Conservation (phyloP, 176 grass and related monocot genomes). For the Areca catechu region DNA sequence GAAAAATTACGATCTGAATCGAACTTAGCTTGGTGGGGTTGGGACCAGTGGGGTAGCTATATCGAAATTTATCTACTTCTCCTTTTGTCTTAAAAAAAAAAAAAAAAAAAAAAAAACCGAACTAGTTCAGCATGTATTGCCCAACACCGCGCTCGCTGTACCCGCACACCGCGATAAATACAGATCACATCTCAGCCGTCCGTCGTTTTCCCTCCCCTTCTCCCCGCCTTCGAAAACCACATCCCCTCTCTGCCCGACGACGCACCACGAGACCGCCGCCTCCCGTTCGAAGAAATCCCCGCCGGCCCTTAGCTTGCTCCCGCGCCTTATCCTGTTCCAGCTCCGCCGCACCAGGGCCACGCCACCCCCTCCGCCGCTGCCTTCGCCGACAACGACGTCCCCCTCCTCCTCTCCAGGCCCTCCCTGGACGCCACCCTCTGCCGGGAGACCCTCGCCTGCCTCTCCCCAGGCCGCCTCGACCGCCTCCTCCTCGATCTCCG, state of each 20-base stretch:
- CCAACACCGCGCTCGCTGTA: too few species aligned
- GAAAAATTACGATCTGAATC: too few species aligned
- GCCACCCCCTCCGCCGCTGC: slow-evolving; percentile 7
- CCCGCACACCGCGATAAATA: too few species aligned
- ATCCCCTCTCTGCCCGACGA: background rate
- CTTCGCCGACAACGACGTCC: slow-evolving; percentile 3
- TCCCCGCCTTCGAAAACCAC: background rate
- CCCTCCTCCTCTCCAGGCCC: slow-evolving; percentile 21
- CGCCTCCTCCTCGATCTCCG: slow-evolving; percentile 8
- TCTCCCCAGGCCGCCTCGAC: slow-evolving; percentile 4
- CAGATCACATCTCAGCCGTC: slow-evolving; percentile 19
- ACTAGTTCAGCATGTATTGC: too few species aligned
- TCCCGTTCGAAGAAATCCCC: slow-evolving; percentile 4
- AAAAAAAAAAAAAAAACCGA: too few species aligned
- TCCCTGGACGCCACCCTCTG: slow-evolving; percentile 14
- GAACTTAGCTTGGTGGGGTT: too few species aligned
- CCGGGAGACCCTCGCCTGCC: slow-evolving; percentile 13
- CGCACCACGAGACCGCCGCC: slow-evolving; percentile 53
- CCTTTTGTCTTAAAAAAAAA: too few species aligned
- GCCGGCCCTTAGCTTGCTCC: slow-evolving; percentile 15
- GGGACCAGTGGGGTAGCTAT: too few species aligned
- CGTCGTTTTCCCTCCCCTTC: background rate
- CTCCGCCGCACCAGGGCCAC: background rate
- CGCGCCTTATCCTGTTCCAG: slow-evolving; percentile 28
- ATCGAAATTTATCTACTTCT: too few species aligned